Conservation (phyloP, 208 protist species). For the Trypanosoma avium region DNA sequence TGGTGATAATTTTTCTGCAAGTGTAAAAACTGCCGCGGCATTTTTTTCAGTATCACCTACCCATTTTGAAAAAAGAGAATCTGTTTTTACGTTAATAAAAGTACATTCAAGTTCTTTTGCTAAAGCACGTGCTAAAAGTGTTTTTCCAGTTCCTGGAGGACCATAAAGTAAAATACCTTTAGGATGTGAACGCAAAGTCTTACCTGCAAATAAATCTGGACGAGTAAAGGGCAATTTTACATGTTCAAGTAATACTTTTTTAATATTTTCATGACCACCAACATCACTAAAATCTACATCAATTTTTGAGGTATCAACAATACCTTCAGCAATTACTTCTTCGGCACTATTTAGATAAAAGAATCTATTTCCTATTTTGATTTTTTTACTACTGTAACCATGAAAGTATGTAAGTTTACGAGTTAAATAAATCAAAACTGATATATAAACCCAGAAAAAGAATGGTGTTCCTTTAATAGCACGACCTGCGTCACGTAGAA, state of each 20-base stretch:
- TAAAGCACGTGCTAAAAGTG: slow-evolving; percentile 97
- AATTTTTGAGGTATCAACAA: slow-evolving; percentile 75
- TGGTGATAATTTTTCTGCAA: slow-evolving; percentile 77
- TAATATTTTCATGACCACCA: slow-evolving; percentile 78
- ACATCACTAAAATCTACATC: slow-evolving; percentile 60
- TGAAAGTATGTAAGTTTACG: slow-evolving; percentile 45
- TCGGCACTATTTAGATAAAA: slow-evolving; percentile 64
- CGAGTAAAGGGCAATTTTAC: slow-evolving; percentile 87
- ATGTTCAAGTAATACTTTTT: slow-evolving; percentile 72
- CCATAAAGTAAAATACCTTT: slow-evolving; percentile 99
- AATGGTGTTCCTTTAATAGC: slow-evolving; percentile 29
- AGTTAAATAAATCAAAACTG: slow-evolving; percentile 55
- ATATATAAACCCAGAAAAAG: slow-evolving; percentile 75
- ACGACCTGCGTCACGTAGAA: neutral
- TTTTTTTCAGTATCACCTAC: slow-evolving; percentile 97
- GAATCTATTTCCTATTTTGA: slow-evolving; percentile 37
- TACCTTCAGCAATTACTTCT: slow-evolving; percentile 53
- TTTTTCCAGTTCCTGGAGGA: slow-evolving; percentile 99
- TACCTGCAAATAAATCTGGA: slow-evolving; percentile 69
- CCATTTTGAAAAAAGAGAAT: slow-evolving; percentile 89
- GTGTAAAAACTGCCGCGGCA: slow-evolving; percentile 86
- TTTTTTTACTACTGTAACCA: slow-evolving; percentile 42
- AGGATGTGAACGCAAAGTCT: slow-evolving; percentile 92
- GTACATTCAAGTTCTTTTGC: slow-evolving; percentile 98
- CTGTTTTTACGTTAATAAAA: slow-evolving; percentile 98